These are phyloP conservation scores for Termitomyces sp. DNA, from an alignment of 768 basidiomycete species.

Conservation along the genomic window DNA sequence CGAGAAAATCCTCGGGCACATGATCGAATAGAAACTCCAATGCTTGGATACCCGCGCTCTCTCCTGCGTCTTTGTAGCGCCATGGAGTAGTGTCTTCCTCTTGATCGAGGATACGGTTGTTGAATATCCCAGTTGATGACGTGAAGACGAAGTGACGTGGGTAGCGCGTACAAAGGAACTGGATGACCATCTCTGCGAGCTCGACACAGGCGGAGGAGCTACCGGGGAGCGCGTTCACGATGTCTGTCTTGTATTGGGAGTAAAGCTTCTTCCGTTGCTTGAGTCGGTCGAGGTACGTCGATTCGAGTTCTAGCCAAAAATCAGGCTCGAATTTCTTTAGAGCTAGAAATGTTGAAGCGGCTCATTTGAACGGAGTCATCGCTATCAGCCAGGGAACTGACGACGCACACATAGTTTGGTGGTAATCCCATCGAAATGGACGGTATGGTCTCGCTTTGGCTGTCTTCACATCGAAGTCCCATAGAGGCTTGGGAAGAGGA, in stretches of 20 bases:
- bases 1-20: conserved; percentile 52
- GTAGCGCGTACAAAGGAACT: conserved; percentile 56
- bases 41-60: conserved; percentile 4
- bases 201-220: conserved; percentile 49
- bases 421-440: conserved; percentile 55
- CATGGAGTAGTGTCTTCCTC: conserved; percentile 1
- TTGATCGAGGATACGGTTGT: conserved; percentile 41
- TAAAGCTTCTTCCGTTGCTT: conserved; percentile 41
- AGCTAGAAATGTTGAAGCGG: conserved; percentile 26
- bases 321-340: conserved; percentile 49
- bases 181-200: conserved; percentile 54
- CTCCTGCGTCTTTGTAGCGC: neutral
- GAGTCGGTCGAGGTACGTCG: conserved; percentile 46
- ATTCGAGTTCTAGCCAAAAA: conserved; percentile 59
- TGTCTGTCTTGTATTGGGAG: conserved; percentile 33
- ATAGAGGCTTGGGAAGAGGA: conserved; percentile 39
- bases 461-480: conserved; percentile 40
- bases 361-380: neutral
- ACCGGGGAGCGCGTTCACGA: conserved; percentile 49
- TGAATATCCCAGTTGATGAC: conserved; percentile 33
- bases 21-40: conserved; percentile 45
- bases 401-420: conserved; percentile 55
- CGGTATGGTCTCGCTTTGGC: conserved; percentile 52
- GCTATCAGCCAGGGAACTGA: neutral
- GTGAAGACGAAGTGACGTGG: conserved; percentile 49